Evolutionary conservation across 176 grass and related monocot species (phyloP).

Genomic region (Eleusine coracana): DNA sequence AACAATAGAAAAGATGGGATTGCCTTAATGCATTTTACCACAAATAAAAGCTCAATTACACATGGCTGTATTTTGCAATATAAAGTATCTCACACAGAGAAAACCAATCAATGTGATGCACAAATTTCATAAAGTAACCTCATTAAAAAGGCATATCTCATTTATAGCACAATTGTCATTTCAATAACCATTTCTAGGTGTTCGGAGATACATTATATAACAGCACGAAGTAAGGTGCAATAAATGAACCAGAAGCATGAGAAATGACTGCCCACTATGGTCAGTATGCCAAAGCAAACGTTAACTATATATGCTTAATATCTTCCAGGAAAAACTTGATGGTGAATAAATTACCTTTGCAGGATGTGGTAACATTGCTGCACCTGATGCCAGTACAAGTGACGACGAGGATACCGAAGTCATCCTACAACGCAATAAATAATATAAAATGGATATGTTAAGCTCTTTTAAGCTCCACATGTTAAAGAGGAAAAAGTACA

Average conservation of each 20-base stretch:
- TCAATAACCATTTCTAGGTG: slow-evolving; percentile 9
- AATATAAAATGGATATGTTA: background rate
- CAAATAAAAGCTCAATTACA: slow-evolving; percentile 1
- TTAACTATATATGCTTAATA: background rate
- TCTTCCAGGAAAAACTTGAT: background rate
- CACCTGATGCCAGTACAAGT: slow-evolving; percentile 76
- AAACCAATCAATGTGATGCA: too few relatives aligned
- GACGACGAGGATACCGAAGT: slow-evolving; percentile 38
- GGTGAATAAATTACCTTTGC: slow-evolving; percentile 62
- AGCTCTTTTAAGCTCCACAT: slow-evolving; percentile 6
- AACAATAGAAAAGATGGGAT: slow-evolving; percentile 4
- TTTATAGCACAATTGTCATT: background rate
- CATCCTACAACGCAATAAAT: slow-evolving; percentile 51
- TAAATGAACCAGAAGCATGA: background rate
- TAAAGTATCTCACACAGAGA: background rate
- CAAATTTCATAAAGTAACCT: background rate
- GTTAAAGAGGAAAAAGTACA: slow-evolving; percentile 14
- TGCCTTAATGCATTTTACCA: background rate
- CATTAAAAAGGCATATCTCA: background rate
- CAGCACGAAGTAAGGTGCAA: background rate
- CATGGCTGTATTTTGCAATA: background rate
- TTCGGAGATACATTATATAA: slow-evolving; percentile 6
- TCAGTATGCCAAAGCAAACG: background rate
- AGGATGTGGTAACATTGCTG: slow-evolving; percentile 92
- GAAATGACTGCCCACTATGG: background rate